Base-by-base conservation (phyloP, 768 basidiomycete genomes). In the Naganishia friedmannii region DNA sequence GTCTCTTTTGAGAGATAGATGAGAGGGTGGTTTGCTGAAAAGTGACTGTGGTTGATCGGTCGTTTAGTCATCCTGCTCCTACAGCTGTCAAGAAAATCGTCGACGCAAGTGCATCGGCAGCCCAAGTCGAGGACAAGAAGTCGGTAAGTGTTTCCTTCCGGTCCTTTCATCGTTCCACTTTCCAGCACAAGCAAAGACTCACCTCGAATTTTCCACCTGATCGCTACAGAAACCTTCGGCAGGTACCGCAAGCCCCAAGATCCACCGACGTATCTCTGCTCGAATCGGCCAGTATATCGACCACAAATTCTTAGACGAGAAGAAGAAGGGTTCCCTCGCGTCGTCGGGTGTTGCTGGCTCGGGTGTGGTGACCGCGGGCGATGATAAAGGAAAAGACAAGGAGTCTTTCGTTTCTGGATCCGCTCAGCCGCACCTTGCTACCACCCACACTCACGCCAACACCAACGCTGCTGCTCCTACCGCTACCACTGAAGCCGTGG, bases 211-310 rank as follows among this genome's bases (percentile, higher is more conserved):
- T 31, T 42, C 7, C 42, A 42, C 51, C 53, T 67, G 3, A 12
- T 45, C 23, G 28, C 37, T 45, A 10, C 34, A 26, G 58, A 29
- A 63, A 31, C 34, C 34, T 37, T 19, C 28, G 56, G 7, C 45
- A 3, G 29, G 28, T 31, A 8, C 55, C 2, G 21, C 60, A 37
- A 63, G 42, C 48, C 69, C 69, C 48, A 70, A 65, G 69, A 65
- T 65, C 46, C 63, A 70, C 32, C 54, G 69, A 23, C 58, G 69
- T 21, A 65, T 70, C 60, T 70, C 69, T 42, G 69, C 69, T 12
- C 69, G 69, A 34, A 70, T 70, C 48, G 69, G 69, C 51, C 69
- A 70, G 29, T 70, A 46, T 37, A 65, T 70, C 51, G 69, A 70
- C 45, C 31, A 31, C 63, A 31, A 37, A 32, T 68, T 68, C 34